phyloP scores from a whole-genome alignment of 345 rosid genomes.

The Camelina sativa region DNA sequence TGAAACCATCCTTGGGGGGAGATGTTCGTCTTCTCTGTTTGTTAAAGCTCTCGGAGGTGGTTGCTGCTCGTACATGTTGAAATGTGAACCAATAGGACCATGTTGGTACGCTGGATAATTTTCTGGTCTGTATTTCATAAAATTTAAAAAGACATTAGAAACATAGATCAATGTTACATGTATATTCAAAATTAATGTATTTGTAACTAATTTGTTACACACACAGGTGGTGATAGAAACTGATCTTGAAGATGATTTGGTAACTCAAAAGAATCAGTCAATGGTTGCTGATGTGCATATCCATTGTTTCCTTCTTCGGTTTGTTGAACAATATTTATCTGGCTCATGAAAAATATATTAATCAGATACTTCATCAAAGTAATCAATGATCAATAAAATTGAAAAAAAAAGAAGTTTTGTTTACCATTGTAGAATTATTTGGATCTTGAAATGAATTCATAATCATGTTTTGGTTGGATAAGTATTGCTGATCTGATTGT shows the following conservation, averaged over 20 bases:
- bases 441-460: constrained; percentile 7
- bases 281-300: constrained; percentile 10
- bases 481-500: background rate
- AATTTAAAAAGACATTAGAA: background rate
- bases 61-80: constrained; percentile 14
- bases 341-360: constrained; percentile 5
- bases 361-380: background rate
- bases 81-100: constrained; percentile 1
- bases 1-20: background rate
- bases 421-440: constrained; percentile 22
- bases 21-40: background rate
- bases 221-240: constrained; percentile 8
- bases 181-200: background rate
- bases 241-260: constrained; percentile 19
- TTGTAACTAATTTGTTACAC: constrained; percentile 6
- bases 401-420: background rate
- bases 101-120: constrained; percentile 7
- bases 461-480: background rate
- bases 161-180: background rate
- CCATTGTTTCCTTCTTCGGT: constrained; percentile 1
- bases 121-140: constrained; percentile 28
- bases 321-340: background rate
- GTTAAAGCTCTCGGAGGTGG: background rate
- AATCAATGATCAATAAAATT: background rate
- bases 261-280: constrained; percentile 17